Evolutionary conservation across 2,329 filamentous ascomycete genomes (phyloP).

Genomic region (Venturiaceae sp.): DNA sequence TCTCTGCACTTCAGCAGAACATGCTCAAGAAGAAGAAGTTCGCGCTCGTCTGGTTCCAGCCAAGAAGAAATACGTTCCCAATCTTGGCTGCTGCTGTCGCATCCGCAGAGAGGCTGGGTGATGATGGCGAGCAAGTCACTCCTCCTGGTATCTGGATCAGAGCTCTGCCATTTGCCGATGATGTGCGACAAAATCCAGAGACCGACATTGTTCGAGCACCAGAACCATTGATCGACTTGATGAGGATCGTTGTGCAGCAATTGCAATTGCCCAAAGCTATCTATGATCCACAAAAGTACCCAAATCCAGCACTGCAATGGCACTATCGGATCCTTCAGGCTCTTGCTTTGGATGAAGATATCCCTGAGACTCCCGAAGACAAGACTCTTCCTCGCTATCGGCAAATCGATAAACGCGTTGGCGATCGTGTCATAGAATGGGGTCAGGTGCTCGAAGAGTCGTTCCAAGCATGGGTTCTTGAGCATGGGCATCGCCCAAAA

Average conservation of each 20-base stretch:
- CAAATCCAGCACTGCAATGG: conserved; percentile 91
- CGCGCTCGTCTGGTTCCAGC: conserved; percentile 81
- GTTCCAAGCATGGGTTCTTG: conserved; percentile 32
- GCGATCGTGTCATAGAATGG: conserved; percentile 70
- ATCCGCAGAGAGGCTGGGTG: conserved; percentile 54
- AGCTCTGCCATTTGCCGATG: conserved; percentile 80
- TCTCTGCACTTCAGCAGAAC: conserved; percentile 83
- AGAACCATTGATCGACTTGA: conserved; percentile 65
- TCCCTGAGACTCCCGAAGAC: conserved; percentile 66
- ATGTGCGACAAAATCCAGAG: conserved; percentile 67
- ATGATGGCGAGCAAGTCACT: conserved; percentile 56
- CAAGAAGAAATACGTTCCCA: conserved; percentile 71
- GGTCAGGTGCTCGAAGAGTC: conserved; percentile 56
- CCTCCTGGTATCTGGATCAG: conserved; percentile 85
- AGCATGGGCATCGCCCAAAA: conserved; percentile 28
- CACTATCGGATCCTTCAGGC: conserved; percentile 93
- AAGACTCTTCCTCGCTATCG: conserved; percentile 75
- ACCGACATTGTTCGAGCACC: conserved; percentile 48
- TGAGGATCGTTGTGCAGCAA: conserved; percentile 75
- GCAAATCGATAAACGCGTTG: conserved; percentile 83
- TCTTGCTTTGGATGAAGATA: conserved; percentile 81
- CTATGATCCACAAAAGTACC: conserved; percentile 80
- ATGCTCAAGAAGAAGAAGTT: conserved; percentile 70
- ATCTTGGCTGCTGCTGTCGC: conserved; percentile 74
- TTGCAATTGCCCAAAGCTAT: conserved; percentile 76